Evolutionary conservation across 208 protist species (phyloP), one percentile per base, ranked within the genome.

Genomic region (Leishmania major): DNA sequence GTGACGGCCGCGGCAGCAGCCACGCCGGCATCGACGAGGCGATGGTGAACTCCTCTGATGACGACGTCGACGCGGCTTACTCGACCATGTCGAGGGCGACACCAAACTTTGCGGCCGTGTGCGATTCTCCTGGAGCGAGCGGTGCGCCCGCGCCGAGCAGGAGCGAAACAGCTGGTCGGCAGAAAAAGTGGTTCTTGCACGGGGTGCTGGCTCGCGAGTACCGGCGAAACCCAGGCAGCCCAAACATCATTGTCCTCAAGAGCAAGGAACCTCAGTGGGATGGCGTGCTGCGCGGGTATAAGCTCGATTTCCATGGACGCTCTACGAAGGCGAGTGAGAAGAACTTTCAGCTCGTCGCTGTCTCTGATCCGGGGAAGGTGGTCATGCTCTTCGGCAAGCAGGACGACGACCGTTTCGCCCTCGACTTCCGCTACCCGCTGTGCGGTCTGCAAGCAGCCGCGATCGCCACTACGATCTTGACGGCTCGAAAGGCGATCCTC

Each of bases 351-450:
- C 84, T 90, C 72, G 87, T 90, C 69, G 51, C 87, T 25, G 59
- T 43, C 6, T 53, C 37, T 17, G 80, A 90, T 37, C 87, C 83
- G 40, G 73, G 82, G 59, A 90, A 90, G 87, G 87, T 90, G 55
- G 83, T 90, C 43, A 90, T 90, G 87, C 75, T 90, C 25, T 87
- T 90, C 55, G 87, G 87, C 28, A 87, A 87, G 79, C 83, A 90
- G 79, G 71, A 76, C 51, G 79, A 87, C 40, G 81, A 87, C 66
- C 83, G 84, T 22, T 90, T 82, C 43, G 82, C 87, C 22, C 73
- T 90, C 3, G 87, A 90, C 78, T 90, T 87, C 62, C 83, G 87
- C 73, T 87, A 84, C 77, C 87, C 87, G 3, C 80, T 90, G 2
- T 90, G 87, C 66, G 87, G 87, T 6, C 57, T 90, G 45, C 87